Base-by-base conservation (phyloP, 108 stramenopile species). In the Cylindrotheca closterium region DNA sequence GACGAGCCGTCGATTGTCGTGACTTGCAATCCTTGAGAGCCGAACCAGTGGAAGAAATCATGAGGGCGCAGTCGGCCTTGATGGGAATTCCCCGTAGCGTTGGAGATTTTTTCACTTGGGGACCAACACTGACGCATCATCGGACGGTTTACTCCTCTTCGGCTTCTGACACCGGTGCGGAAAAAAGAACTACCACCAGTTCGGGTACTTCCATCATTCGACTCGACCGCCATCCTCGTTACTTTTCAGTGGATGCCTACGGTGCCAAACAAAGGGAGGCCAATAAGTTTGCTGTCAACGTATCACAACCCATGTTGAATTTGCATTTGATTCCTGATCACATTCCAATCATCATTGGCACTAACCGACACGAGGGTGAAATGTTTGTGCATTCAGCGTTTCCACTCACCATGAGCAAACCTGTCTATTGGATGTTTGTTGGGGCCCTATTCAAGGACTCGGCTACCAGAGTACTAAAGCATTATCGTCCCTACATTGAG, bases 341-440 rank as follows among this genome's bases (percentile, higher is more conserved):
- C 54, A 74, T 93, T 23, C 88, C 92, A 12, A 79, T 93, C 23
- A 73, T 93, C 30, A 74, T 93, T 19, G 92, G 92, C 8, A 80
- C 70, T 33, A 93, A 90, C 68, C 59, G 70, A 27, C 78, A 90
- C 51, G 92, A 93, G 61, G 92, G 92, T 30, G 81, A 87, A 63
- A 84, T 94, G 80, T 94, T 94, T 71, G 92, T 94, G 2, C 84
- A 91, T 68, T 45, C 63, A 1, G 92, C 89, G 7, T 94, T 89
- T 63, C 89, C 89, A 8, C 49, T 86, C 1, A 75, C 83, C 27
- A 94, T 94, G 92, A 74, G 77, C 37, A 94, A 91, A 63, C 47
- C 80, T 3, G 83, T 91, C 19, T 94, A 91, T 60, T 80, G 85
- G 84, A 84, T 86, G 68, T 94, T 94, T 67, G 88, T 88, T 15